These are phyloP conservation scores for Dothideomycetidae sp. DNA, from an alignment of 2,329 filamentous ascomycete genomes.

Conservation along the genomic window DNA sequence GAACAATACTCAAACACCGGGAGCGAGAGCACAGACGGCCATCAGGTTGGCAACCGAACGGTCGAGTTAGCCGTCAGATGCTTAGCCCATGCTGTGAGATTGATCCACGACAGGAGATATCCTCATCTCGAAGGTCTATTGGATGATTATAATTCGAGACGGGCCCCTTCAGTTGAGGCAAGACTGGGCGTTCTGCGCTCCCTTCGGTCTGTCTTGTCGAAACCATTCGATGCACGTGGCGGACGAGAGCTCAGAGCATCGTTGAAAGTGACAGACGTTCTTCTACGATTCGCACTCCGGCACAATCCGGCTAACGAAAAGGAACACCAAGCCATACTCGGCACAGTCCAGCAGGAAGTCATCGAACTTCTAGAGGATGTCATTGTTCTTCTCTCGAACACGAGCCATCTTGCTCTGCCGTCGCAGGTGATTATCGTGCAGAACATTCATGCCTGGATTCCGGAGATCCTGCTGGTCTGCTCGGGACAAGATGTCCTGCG, in stretches of 20 bases:
- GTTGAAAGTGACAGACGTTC: constrained; percentile 12
- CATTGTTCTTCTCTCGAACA: constrained; percentile 5
- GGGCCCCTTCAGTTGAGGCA: constrained; percentile 10
- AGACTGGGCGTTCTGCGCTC: constrained; percentile 10
- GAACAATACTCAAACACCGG: constrained; percentile 5
- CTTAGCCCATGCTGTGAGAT: constrained; percentile 10
- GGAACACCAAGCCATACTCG: constrained; percentile 1
- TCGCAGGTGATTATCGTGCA: constrained; percentile 81
- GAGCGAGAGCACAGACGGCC: neutral
- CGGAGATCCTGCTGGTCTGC: constrained; percentile 56
- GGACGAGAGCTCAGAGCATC: constrained; percentile 11
- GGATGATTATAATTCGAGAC: constrained; percentile 9
- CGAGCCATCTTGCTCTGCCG: constrained; percentile 6
- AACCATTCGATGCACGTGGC: constrained; percentile 12
- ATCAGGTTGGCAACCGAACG: constrained; percentile 1
- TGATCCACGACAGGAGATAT: constrained; percentile 12
- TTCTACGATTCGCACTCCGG: constrained; percentile 9
- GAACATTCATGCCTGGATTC: constrained; percentile 95
- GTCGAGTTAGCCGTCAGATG: constrained; percentile 11
- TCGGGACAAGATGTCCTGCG: constrained; percentile 5
- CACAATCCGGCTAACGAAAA: constrained; percentile 1
- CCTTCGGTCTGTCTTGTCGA: constrained; percentile 10
- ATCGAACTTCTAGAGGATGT: constrained; percentile 7
- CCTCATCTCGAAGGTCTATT: constrained; percentile 9
- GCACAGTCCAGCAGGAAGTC: constrained; percentile 1